These are phyloP conservation scores for Macrolepiota albuminosa DNA, from an alignment of 768 basidiomycete species.

Conservation along the genomic window DNA sequence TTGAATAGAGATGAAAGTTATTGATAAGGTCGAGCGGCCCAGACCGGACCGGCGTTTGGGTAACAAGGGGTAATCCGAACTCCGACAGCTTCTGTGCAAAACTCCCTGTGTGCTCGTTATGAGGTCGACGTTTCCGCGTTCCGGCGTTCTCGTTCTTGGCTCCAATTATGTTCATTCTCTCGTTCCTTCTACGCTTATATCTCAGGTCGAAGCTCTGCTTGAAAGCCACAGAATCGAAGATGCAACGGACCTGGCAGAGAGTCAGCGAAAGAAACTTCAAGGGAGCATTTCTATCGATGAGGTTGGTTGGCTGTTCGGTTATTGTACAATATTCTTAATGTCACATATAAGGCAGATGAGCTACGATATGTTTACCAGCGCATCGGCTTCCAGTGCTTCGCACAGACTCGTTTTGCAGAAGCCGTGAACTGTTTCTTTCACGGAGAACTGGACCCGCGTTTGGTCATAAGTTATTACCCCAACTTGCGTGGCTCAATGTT, in stretches of 20 bases:
- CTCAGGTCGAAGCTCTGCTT: constrained; percentile 67
- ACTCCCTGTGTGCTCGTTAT: constrained; percentile 3
- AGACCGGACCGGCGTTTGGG: not conserved
- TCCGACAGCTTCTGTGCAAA: not conserved
- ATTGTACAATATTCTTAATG: not conserved
- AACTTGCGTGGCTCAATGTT: constrained; percentile 68
- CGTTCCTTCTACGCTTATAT: constrained; percentile 65
- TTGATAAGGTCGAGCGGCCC: not conserved
- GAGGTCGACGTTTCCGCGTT: constrained; percentile 52
- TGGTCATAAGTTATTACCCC: constrained; percentile 78
- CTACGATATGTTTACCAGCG: constrained; percentile 77
- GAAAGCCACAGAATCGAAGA: constrained; percentile 62
- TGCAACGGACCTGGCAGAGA: constrained; percentile 56
- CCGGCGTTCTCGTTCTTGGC: constrained; percentile 63
- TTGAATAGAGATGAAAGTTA: not conserved
- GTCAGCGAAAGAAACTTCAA: constrained; percentile 54
- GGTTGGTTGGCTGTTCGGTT: constrained; percentile 26
- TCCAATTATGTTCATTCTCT: constrained; percentile 58
- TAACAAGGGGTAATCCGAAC: not conserved
- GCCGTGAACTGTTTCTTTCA: constrained; percentile 74
- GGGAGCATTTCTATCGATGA: constrained; percentile 49
- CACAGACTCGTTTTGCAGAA: constrained; percentile 78
- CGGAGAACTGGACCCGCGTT: constrained; percentile 79
- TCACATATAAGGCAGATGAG: constrained; percentile 49
- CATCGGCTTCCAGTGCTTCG: constrained; percentile 74